Conservation (phyloP, 768 basidiomycete genomes). For the Lyophyllum decastes region DNA sequence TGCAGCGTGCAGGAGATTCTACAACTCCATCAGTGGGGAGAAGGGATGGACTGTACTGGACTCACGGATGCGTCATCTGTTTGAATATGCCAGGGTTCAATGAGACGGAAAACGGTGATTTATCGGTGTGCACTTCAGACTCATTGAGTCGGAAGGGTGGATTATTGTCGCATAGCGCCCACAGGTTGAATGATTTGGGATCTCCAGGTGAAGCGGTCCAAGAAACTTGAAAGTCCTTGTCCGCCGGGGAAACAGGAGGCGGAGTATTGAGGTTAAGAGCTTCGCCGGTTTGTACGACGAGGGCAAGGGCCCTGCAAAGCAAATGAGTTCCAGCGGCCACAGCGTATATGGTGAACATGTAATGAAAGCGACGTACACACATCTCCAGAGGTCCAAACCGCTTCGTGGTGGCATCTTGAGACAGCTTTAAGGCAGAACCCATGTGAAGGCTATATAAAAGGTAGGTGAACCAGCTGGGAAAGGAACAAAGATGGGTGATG, state of each 20-base stretch:
- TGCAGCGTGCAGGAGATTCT: background rate
- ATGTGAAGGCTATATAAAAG: background rate
- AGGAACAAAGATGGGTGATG: background rate
- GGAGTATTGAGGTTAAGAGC: background rate
- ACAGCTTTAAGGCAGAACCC: background rate
- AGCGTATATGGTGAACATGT: background rate
- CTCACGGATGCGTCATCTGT: background rate
- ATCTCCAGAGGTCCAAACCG: background rate
- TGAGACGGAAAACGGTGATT: no score
- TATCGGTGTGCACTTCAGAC: no score
- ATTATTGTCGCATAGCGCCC: background rate
- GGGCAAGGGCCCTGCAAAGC: background rate
- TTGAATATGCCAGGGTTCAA: no score
- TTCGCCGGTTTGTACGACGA: background rate
- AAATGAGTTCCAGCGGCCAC: background rate
- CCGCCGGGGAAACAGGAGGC: background rate
- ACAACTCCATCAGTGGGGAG: background rate
- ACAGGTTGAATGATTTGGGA: conserved; percentile 2
- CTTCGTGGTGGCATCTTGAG: background rate
- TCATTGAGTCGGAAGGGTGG: no score
- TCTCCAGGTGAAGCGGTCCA: conserved; percentile 4
- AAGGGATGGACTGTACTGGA: background rate
- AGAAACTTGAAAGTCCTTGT: background rate
- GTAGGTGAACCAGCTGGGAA: background rate
- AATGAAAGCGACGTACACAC: background rate